Evolutionary conservation across 176 grass and related monocot species (phyloP).

Genomic region (Raddia distichophylla): DNA sequence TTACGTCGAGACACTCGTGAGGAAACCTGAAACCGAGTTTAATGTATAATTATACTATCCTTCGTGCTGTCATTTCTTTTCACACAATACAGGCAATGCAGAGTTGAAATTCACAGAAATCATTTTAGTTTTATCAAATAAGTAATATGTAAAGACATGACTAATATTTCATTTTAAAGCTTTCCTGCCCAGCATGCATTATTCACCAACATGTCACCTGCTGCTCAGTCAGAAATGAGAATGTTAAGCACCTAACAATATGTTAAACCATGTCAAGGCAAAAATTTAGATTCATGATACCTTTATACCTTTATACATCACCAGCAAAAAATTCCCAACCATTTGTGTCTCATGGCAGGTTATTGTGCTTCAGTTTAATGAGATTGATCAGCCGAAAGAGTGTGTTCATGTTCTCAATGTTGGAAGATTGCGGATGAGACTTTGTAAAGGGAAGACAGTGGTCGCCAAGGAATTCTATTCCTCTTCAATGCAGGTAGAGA

Average conservation of each 20-base stretch:
- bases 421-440: conserved; percentile 74
- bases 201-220: background rate
- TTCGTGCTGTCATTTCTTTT: conserved; percentile 27
- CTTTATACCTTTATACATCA: background rate
- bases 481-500: conserved; percentile 78
- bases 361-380: conserved; percentile 70
- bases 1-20: conserved; percentile 69
- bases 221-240: background rate
- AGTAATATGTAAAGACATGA: background rate
- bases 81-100: background rate
- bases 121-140: background rate
- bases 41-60: conserved; percentile 60
- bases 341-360: conserved; percentile 53
- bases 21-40: conserved; percentile 76
- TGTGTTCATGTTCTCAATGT: conserved; percentile 72
- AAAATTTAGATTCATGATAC: background rate
- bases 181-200: background rate
- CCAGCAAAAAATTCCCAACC: background rate
- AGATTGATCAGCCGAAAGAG: conserved; percentile 60
- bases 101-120: conserved; percentile 10
- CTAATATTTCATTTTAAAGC: conserved; percentile 19
- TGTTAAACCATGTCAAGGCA: background rate
- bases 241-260: background rate
- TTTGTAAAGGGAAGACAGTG: conserved; percentile 67
- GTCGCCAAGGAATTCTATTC: conserved; percentile 91